phyloP scores from a whole-genome alignment of 139 green algal genomes.

The Coelastrella sp. region DNA sequence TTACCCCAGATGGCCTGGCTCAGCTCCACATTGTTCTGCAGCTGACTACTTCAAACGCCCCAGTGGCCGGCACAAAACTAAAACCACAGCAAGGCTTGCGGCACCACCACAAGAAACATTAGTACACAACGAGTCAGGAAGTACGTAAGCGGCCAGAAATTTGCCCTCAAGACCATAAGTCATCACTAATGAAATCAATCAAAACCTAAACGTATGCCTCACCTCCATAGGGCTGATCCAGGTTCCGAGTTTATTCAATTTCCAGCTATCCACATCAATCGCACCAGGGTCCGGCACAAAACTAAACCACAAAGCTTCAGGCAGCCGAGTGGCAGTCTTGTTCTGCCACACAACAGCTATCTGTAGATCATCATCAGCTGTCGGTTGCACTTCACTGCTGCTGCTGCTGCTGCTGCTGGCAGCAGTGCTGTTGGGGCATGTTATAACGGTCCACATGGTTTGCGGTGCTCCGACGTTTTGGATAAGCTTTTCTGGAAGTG shows the following conservation, averaged over 20 bases:
- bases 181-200: too few species aligned
- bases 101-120: too few species aligned
- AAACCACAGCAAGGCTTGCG: too few species aligned
- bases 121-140: too few species aligned
- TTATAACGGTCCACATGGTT: conserved; percentile 16
- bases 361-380: not conserved
- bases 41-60: too few species aligned
- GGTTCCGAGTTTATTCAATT: conserved; percentile 68
- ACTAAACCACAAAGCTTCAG: conserved; percentile 67
- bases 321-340: conserved; percentile 76
- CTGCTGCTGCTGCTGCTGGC: not conserved
- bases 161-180: too few species aligned
- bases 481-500: not conserved
- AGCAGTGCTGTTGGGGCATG: not conserved
- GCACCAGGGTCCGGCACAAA: conserved; percentile 41
- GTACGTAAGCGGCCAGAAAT: too few species aligned
- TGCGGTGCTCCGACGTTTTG: conserved; percentile 29
- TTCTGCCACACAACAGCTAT: conserved; percentile 53
- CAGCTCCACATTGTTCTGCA: too few species aligned
- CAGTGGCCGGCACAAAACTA: too few species aligned
- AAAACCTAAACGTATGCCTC: too few species aligned
- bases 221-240: conserved; percentile 59
- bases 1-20: too few species aligned
- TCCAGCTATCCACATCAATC: conserved; percentile 58
- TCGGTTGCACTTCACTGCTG: not conserved